Evolutionary conservation across 805 yeast genomes (phyloP).

Genomic region (Suhomyces kilbournensis): DNA sequence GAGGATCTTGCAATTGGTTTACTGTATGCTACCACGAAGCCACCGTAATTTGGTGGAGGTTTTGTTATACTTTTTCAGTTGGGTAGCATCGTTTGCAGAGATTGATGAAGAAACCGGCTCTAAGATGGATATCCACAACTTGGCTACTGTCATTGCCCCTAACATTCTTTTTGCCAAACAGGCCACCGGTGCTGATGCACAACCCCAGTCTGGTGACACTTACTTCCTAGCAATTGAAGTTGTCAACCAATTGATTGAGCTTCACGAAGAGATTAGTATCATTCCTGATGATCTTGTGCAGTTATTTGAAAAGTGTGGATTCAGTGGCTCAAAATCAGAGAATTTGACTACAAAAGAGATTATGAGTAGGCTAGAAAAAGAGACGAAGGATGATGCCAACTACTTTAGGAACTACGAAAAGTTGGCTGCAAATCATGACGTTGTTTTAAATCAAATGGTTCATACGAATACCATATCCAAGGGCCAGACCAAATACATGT

Average conservation of each 20-base stretch:
- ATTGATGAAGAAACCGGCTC: conserved; percentile 83
- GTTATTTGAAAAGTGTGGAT: conserved; percentile 48
- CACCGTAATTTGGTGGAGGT: conserved; percentile 88
- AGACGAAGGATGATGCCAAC: conserved; percentile 28
- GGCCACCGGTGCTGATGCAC: conserved; percentile 21
- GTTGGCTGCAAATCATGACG: conserved; percentile 5
- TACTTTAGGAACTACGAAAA: conserved; percentile 22
- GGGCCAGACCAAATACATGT: conserved; percentile 26
- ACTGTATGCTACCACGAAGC: conserved; percentile 74
- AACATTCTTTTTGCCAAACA: conserved; percentile 70
- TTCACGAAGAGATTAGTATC: conserved; percentile 72
- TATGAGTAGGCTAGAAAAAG: conserved; percentile 29
- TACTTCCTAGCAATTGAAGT: conserved; percentile 91
- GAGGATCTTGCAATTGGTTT: conserved; percentile 57
- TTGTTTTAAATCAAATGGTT: conserved; percentile 23
- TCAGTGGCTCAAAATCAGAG: conserved; percentile 14
- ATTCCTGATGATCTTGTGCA: conserved; percentile 66
- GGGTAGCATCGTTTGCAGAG: conserved; percentile 95
- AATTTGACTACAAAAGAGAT: conserved; percentile 35
- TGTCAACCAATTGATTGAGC: conserved; percentile 75
- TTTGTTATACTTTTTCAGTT: conserved; percentile 75
- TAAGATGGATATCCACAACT: conserved; percentile 92
- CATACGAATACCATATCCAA: conserved; percentile 28
- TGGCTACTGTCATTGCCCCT: conserved; percentile 95
- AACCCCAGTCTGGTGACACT: conserved; percentile 51